Percentiles rank a stretch among this genome's conserved stretches.
Evolutionary conservation across 1,284 basidiomycete species (phyloP).

Genomic region (Hemileia vastatrix): DNA sequence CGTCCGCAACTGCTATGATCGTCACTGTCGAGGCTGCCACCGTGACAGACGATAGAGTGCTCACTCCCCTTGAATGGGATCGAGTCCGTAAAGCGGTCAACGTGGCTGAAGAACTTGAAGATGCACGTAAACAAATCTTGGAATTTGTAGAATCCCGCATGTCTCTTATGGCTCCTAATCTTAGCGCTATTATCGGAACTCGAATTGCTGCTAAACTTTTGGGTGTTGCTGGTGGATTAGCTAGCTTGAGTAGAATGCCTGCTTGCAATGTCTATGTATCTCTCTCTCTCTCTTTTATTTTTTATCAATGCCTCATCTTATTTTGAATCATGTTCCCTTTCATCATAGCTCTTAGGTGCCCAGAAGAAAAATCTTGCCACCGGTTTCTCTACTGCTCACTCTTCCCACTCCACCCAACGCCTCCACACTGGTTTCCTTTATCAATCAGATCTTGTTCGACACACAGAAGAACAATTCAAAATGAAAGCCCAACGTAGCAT

Average conservation of each 20-base stretch:
- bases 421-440: constrained; percentile 96
- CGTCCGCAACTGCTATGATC: constrained; percentile 88
- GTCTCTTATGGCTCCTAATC: constrained; percentile 93
- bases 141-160: constrained; percentile 98
- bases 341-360: constrained; percentile 71
- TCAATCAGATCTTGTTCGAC: constrained; percentile 76
- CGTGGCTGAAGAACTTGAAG: constrained; percentile 75
- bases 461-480: constrained; percentile 81
- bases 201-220: constrained; percentile 95
- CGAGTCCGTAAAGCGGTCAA: constrained; percentile 75
- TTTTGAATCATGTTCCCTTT: constrained; percentile 2
- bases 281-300: constrained; percentile 9
- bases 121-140: constrained; percentile 78
- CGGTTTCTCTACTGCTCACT: constrained; percentile 57
- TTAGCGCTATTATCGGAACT: constrained; percentile 94
- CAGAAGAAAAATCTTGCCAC: constrained; percentile 71
- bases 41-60: constrained; percentile 66
- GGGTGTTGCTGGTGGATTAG: constrained; percentile 88
- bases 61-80: constrained; percentile 64
- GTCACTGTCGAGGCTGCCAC: constrained; percentile 85
- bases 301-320: neutral
- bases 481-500: constrained; percentile 85
- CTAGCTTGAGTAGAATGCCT: constrained; percentile 84
- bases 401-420: constrained; percentile 54
- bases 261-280: constrained; percentile 86